phyloP scores from a whole-genome alignment of 371 early-diverging fungal genomes.

The Mucor plumbeus region DNA sequence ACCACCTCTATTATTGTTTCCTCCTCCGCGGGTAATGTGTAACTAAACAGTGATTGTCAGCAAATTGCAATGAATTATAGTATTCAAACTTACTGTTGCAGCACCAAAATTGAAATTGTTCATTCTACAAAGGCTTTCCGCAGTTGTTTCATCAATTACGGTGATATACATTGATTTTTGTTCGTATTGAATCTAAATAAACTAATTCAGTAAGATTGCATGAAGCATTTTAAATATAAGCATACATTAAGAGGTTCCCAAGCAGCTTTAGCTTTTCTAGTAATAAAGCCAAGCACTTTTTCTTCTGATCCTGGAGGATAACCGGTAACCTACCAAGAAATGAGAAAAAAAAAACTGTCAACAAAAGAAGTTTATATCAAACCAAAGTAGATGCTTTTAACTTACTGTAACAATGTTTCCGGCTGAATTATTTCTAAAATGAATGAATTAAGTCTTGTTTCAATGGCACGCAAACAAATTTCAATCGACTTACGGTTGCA shows the following conservation, averaged over 20 bases:
- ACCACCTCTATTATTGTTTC: neutral
- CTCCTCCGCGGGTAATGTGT: slow-evolving; percentile 6
- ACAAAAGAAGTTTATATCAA: neutral
- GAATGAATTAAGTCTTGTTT: neutral
- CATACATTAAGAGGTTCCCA: slow-evolving; percentile 49
- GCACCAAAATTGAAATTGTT: slow-evolving; percentile 34
- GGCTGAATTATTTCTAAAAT: slow-evolving; percentile 15
- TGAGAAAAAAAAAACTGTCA: neutral
- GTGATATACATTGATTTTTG: slow-evolving; percentile 29
- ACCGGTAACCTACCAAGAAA: slow-evolving; percentile 36
- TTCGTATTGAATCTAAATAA: slow-evolving; percentile 24
- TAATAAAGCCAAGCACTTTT: slow-evolving; percentile 40
- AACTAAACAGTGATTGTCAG: neutral
- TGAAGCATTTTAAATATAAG: neutral
- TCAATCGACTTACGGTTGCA: slow-evolving; percentile 29
- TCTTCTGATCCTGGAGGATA: slow-evolving; percentile 41
- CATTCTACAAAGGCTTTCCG: slow-evolving; percentile 33
- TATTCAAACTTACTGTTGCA: slow-evolving; percentile 18
- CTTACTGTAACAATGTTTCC: slow-evolving; percentile 30
- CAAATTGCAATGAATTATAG: neutral
- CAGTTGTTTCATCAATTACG: slow-evolving; percentile 26
- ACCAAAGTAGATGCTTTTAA: neutral
- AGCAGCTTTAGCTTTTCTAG: slow-evolving; percentile 38
- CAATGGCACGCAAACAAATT: neutral
- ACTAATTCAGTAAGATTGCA: neutral